Evolutionary conservation across 2,329 filamentous ascomycete genomes (phyloP).

Genomic region (Neofusicoccum umdonicola): DNA sequence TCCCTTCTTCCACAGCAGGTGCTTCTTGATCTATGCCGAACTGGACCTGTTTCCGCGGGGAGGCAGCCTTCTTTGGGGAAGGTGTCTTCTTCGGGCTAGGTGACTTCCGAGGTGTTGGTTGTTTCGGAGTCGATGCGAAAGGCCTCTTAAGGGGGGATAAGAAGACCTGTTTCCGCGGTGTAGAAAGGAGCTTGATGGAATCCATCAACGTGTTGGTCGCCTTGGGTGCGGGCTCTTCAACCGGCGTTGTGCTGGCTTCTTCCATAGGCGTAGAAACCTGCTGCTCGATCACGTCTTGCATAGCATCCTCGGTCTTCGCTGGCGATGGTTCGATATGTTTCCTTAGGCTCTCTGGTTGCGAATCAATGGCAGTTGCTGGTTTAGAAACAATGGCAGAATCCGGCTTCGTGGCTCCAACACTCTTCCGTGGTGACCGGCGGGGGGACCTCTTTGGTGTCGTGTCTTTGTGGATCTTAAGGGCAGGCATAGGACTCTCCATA

Average conservation of each 20-base stretch:
- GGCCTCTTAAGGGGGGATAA: constrained; percentile 43
- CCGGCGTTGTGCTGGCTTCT: neutral
- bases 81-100: constrained; percentile 41
- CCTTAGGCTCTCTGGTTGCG: neutral
- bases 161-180: constrained; percentile 47
- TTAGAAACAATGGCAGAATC: constrained; percentile 30
- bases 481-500: neutral
- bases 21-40: constrained; percentile 23
- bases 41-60: constrained; percentile 28
- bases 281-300: neutral
- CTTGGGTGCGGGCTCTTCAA: constrained; percentile 22
- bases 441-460: constrained; percentile 26
- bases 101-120: constrained; percentile 37
- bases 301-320: neutral
- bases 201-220: constrained; percentile 36
- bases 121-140: constrained; percentile 8
- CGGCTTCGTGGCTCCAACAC: constrained; percentile 9
- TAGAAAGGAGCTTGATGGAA: constrained; percentile 48
- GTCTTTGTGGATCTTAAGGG: constrained; percentile 24
- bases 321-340: neutral
- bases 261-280: neutral
- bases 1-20: constrained; percentile 40
- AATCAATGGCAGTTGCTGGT: neutral
- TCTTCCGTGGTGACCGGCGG: constrained; percentile 28
- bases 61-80: constrained; percentile 32